Evolutionary conservation across 164 flowering plant species (phyloP).

Genomic region (Euptelea pleiosperma): DNA sequence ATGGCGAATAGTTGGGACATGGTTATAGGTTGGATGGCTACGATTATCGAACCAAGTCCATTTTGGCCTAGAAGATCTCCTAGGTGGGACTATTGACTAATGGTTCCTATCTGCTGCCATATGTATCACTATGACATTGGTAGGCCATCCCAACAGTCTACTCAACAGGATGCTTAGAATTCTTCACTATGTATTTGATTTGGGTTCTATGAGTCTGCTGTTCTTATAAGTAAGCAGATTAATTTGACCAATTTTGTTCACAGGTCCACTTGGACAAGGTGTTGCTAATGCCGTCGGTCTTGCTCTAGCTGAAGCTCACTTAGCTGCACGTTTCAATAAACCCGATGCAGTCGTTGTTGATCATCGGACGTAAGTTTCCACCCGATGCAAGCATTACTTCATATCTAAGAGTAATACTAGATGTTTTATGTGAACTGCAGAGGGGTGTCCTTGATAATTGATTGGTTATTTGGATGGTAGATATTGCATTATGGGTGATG

Average conservation of each 20-base stretch:
- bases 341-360: conserved; percentile 46
- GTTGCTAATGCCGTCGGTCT: conserved; percentile 65
- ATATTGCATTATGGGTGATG: conserved; percentile 60
- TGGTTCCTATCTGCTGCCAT: too few species aligned
- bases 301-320: conserved; percentile 54
- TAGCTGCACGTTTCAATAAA: conserved; percentile 54
- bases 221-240: background rate
- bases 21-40: too few species aligned
- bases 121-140: too few species aligned
- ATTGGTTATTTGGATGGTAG: conserved; percentile 19
- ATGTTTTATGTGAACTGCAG: background rate
- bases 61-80: too few species aligned
- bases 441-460: background rate
- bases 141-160: too few species aligned
- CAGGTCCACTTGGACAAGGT: conserved; percentile 68
- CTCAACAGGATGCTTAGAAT: too few species aligned
- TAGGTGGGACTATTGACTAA: too few species aligned
- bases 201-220: too few species aligned
- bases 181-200: too few species aligned
- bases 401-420: background rate
- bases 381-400: too few species aligned
- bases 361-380: conserved; percentile 47
- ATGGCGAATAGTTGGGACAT: too few species aligned
- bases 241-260: background rate
- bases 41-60: too few species aligned